Percentiles rank a stretch among this genome's conserved stretches.
Conservation (phyloP, 768 basidiomycete species). For the Tylopilus sp. region DNA sequence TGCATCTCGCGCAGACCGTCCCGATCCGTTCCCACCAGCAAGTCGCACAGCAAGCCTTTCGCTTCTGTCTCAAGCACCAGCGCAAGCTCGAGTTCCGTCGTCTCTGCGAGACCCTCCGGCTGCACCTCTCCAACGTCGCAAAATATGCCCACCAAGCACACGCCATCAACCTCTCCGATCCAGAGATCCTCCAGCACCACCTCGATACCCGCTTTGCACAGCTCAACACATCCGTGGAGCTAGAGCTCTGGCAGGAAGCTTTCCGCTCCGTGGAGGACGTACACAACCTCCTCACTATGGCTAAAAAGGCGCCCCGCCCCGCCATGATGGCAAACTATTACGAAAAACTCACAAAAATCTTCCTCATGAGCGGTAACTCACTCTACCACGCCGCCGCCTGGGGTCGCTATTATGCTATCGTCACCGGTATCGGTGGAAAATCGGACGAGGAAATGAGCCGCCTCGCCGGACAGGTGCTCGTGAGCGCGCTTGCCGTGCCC, state of each 20-base stretch:
- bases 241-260: slow-evolving; percentile 98
- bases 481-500: slow-evolving; percentile 91
- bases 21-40: slow-evolving; percentile 44
- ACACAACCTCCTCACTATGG: slow-evolving; percentile 90
- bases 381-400: slow-evolving; percentile 97
- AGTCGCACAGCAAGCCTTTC: slow-evolving; percentile 96
- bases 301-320: slow-evolving; percentile 88
- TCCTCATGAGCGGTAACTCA: slow-evolving; percentile 91
- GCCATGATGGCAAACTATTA: slow-evolving; percentile 99
- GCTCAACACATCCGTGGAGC: slow-evolving; percentile 93
- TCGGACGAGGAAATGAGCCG: slow-evolving; percentile 74
- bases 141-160: slow-evolving; percentile 95
- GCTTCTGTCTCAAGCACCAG: slow-evolving; percentile 90
- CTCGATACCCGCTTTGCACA: slow-evolving; percentile 97
- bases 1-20: background rate
- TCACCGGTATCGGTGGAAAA: slow-evolving; percentile 69
- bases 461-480: slow-evolving; percentile 87
- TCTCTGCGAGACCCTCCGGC: slow-evolving; percentile 91
- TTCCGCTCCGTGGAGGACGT: slow-evolving; percentile 99
- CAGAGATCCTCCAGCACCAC: slow-evolving; percentile 92
- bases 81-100: slow-evolving; percentile 97
- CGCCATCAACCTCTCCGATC: slow-evolving; percentile 92
- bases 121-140: slow-evolving; percentile 90
- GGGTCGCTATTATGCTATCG: slow-evolving; percentile 77
- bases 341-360: slow-evolving; percentile 95